A percentile compares a stretch with the other conserved stretches of the same genome.
Conservation (phyloP, 78 protist genomes). For the Dictyostelium citrinum region DNA sequence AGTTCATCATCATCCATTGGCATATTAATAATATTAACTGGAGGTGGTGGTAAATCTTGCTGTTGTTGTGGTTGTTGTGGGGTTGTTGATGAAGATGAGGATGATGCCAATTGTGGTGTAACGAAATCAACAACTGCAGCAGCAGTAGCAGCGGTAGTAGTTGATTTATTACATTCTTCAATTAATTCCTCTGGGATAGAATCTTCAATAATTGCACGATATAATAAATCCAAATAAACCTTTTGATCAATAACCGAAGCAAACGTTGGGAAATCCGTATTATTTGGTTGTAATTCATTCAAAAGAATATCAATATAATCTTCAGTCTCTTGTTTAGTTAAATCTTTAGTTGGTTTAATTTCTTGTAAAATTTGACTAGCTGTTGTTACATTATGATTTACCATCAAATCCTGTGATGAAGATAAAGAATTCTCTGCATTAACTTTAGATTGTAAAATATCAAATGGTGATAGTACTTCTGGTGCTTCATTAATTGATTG, state of each 20-base stretch:
- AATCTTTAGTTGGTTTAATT: neutral
- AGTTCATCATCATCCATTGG: neutral
- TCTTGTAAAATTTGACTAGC: neutral
- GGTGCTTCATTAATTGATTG: neutral
- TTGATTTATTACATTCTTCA: neutral
- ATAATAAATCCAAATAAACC: constrained; percentile 32
- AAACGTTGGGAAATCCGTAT: neutral
- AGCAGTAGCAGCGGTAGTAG: neutral
- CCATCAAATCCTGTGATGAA: neutral
- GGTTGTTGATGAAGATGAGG: neutral
- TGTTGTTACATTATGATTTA: neutral
- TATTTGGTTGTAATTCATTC: constrained; percentile 46
- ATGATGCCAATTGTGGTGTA: neutral
- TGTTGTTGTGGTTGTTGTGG: neutral
- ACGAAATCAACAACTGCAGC: neutral
- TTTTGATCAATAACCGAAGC: constrained; percentile 15
- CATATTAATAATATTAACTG: neutral
- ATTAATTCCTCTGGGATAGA: neutral
- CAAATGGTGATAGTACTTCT: neutral
- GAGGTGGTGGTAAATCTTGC: neutral
- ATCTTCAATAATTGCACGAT: constrained; percentile 48
- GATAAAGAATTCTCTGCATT: neutral
- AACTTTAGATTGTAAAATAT: neutral
- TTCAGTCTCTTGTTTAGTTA: constrained; percentile 10
- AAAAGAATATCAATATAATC: constrained; percentile 6